phyloP scores from a whole-genome alignment of 257 asterid genomes.

The Solanum pennellii region DNA sequence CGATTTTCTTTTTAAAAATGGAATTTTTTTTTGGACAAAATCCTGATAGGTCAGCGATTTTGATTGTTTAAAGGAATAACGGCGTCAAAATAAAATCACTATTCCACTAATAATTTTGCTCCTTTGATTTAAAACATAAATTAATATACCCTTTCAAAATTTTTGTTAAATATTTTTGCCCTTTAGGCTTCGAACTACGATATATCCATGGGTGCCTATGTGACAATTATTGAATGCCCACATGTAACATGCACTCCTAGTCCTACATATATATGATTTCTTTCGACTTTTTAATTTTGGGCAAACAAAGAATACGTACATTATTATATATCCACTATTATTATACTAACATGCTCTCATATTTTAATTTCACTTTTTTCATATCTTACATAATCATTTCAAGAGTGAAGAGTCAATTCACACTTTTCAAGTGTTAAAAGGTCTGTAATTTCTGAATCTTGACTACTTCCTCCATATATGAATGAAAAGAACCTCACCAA shows the following conservation, averaged over 20 bases:
- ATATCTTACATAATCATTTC: neutral
- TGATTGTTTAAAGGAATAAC: too few species aligned
- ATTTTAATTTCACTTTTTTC: neutral
- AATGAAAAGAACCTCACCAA: too few species aligned
- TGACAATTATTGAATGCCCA: neutral
- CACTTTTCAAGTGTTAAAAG: neutral
- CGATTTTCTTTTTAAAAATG: too few species aligned
- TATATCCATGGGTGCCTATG: neutral
- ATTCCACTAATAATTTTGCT: too few species aligned
- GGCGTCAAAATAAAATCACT: too few species aligned
- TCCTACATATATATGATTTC: neutral
- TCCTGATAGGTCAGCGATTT: too few species aligned
- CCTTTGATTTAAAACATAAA: too few species aligned
- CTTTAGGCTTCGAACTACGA: too few species aligned
- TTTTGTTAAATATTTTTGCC: too few species aligned
- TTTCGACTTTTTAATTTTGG: neutral
- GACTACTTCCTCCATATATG: neutral
- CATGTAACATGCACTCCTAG: neutral
- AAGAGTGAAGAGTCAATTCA: neutral
- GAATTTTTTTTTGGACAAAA: too few species aligned
- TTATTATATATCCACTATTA: neutral
- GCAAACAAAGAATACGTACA: neutral
- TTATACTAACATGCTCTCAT: neutral
- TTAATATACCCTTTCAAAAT: too few species aligned
- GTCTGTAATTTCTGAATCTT: neutral